Base-by-base conservation (phyloP, 2,329 filamentous ascomycete species). In the Apiospora arundinis region DNA sequence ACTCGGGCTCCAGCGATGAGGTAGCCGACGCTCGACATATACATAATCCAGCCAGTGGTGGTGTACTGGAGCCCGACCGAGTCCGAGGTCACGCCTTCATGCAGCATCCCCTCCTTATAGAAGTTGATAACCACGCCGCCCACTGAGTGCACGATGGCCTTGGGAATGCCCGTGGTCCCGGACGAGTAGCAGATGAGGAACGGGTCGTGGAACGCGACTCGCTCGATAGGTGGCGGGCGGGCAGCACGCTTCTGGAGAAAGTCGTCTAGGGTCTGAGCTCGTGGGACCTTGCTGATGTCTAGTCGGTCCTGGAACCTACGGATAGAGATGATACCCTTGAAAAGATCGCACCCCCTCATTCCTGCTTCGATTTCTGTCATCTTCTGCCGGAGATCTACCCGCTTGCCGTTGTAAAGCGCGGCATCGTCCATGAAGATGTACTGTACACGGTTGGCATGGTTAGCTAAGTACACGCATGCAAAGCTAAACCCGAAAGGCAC, bases 41-140 rank as follows among this genome's bases (percentile, higher is more conserved):
- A 96, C 94, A 97, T 97, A 81, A 97, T 96, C 94, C 94, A 97
- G 0, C 93, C 92, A 0, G 92, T 94, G 0, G 90, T 92, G 0
- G 90, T 90, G 77, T 87, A 90, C 79, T 90, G 87, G 71, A 90
- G 75, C 0, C 80, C 78, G 1, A 89, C 83, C 60, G 81, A 82
- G n/a, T 81, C 77, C 0, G 82, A 75, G 0, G 74, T 78, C 4
- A 81, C 71, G 40, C 83, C 82, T 67, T 87, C 84, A 76, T 90
- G 87, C 37, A 90, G 79, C 2, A 79, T 80, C 0, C 83, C 84
- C 79, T 97, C 94, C 78, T 95, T 89, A 73, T 75, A 77, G 18
- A 77, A 76, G 73, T 80, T 86, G 32, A 94, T 73, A 42, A 93
- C 80, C 1, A 89, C 82, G 0, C 92, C 91, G 4, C 92, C 92